phyloP scores from a whole-genome alignment of 495 filamentous ascomycete genomes.

The Podospora pseudocomata region DNA sequence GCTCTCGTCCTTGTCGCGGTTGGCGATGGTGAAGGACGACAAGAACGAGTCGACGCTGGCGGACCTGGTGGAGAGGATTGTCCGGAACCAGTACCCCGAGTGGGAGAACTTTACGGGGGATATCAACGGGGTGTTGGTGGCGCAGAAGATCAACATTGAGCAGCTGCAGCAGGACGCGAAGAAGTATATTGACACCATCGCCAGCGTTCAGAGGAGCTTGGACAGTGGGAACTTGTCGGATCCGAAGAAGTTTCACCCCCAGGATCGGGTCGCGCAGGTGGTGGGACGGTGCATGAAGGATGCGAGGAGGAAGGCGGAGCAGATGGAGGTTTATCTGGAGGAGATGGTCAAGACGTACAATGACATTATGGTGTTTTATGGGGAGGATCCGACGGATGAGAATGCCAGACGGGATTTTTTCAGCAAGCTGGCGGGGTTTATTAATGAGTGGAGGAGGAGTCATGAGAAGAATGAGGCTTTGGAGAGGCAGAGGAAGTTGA shows the following conservation, averaged over 20 bases:
- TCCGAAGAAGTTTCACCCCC: conserved; percentile 94
- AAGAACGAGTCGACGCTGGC: conserved; percentile 97
- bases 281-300: conserved; percentile 96
- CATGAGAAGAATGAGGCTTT: conserved; percentile 82
- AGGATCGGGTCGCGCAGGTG: conserved; percentile 89
- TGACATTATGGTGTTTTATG: conserved; percentile 95
- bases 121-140: conserved; percentile 70
- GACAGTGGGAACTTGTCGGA: conserved; percentile 94
- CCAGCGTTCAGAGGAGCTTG: conserved; percentile 84
- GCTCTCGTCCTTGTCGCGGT: conserved; percentile 84
- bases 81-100: conserved; percentile 91
- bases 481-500: conserved; percentile 78
- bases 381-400: conserved; percentile 88
- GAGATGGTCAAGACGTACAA: conserved; percentile 89
- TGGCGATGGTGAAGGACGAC: conserved; percentile 98
- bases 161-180: conserved; percentile 85
- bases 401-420: conserved; percentile 97
- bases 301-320: conserved; percentile 90
- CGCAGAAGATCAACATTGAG: conserved; percentile 96
- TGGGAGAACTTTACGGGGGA: conserved; percentile 89
- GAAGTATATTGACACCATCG: conserved; percentile 91
- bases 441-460: conserved; percentile 93
- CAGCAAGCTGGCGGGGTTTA: conserved; percentile 85
- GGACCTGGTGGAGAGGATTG: conserved; percentile 95
- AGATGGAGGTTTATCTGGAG: conserved; percentile 89